These are phyloP conservation scores for Globisporangium mamillatum DNA, from an alignment of 352 stramenopile species.

Conservation along the genomic window DNA sequence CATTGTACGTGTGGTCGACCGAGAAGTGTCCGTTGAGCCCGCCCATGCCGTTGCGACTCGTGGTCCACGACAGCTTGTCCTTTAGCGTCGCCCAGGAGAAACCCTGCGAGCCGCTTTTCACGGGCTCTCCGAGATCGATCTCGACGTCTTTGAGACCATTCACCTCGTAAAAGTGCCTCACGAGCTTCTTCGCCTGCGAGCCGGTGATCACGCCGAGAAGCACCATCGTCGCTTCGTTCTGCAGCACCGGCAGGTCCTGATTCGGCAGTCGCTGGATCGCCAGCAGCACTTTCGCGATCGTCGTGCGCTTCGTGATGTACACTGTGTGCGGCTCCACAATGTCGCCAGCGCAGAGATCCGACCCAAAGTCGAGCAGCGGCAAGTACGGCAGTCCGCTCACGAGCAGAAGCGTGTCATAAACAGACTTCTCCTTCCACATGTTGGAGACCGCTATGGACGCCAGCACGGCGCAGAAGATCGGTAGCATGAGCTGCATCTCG, in stretches of 20 bases:
- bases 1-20: slow-evolving; percentile 69
- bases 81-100: slow-evolving; percentile 66
- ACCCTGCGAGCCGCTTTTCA: slow-evolving; percentile 25
- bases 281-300: slow-evolving; percentile 60
- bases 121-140: slow-evolving; percentile 67
- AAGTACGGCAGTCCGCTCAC: slow-evolving; percentile 79
- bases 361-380: slow-evolving; percentile 77
- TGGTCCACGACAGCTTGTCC: slow-evolving; percentile 43
- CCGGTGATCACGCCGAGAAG: slow-evolving; percentile 64
- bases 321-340: slow-evolving; percentile 72
- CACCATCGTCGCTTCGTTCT: slow-evolving; percentile 62
- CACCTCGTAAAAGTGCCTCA: slow-evolving; percentile 55
- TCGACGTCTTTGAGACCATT: slow-evolving; percentile 53
- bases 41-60: slow-evolving; percentile 35
- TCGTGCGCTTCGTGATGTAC: slow-evolving; percentile 72
- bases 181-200: slow-evolving; percentile 60
- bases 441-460: slow-evolving; percentile 62
- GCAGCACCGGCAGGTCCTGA: slow-evolving; percentile 74
- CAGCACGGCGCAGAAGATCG: slow-evolving; percentile 74
- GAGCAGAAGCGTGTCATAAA: slow-evolving; percentile 83
- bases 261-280: slow-evolving; percentile 69
- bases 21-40: slow-evolving; percentile 68
- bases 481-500: slow-evolving; percentile 78
- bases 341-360: slow-evolving; percentile 47
- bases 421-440: slow-evolving; percentile 65